Conservation (phyloP, 495 filamentous ascomycete species). For the Tuber melanosporum region DNA sequence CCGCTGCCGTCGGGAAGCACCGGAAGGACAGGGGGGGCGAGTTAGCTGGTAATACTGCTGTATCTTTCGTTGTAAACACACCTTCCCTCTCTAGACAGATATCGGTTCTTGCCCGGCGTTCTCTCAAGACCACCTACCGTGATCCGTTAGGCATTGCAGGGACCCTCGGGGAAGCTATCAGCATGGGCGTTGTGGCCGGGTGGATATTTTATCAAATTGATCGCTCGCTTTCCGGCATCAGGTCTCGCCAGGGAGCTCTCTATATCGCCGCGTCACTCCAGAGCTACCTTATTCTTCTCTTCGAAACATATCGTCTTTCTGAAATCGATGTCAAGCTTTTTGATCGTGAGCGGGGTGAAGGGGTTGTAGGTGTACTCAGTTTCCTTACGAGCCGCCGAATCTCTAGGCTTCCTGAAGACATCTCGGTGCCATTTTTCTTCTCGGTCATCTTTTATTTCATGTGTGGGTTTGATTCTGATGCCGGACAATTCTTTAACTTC, state of each 20-base stretch:
- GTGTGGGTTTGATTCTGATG: slow-evolving; percentile 59
- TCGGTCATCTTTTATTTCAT: slow-evolving; percentile 58
- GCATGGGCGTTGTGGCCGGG: slow-evolving; percentile 61
- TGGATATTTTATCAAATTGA: slow-evolving; percentile 63
- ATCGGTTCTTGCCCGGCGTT: slow-evolving; percentile 57
- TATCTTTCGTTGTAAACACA: not conserved
- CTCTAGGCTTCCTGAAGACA: slow-evolving; percentile 61
- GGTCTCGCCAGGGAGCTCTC: slow-evolving; percentile 60
- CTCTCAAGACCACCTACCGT: slow-evolving; percentile 59
- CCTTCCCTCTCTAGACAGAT: slow-evolving; percentile 55
- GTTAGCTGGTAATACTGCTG: not conserved
- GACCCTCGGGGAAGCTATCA: slow-evolving; percentile 57
- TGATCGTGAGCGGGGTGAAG: slow-evolving; percentile 65
- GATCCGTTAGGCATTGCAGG: slow-evolving; percentile 67
- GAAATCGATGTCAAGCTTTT: slow-evolving; percentile 62
- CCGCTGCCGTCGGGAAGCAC: not conserved
- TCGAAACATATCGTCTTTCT: slow-evolving; percentile 64
- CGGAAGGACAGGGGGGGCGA: slow-evolving; percentile 13
- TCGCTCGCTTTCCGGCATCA: slow-evolving; percentile 56
- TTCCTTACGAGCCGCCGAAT: slow-evolving; percentile 61
- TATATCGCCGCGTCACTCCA: slow-evolving; percentile 63
- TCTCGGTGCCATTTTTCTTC: slow-evolving; percentile 62
- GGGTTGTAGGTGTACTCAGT: slow-evolving; percentile 59
- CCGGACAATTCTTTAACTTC: slow-evolving; percentile 61
- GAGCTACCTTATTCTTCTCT: slow-evolving; percentile 65